These are phyloP conservation scores for Cyanophora paradoxa DNA, from an alignment of 78 protist species.

Conservation along the genomic window DNA sequence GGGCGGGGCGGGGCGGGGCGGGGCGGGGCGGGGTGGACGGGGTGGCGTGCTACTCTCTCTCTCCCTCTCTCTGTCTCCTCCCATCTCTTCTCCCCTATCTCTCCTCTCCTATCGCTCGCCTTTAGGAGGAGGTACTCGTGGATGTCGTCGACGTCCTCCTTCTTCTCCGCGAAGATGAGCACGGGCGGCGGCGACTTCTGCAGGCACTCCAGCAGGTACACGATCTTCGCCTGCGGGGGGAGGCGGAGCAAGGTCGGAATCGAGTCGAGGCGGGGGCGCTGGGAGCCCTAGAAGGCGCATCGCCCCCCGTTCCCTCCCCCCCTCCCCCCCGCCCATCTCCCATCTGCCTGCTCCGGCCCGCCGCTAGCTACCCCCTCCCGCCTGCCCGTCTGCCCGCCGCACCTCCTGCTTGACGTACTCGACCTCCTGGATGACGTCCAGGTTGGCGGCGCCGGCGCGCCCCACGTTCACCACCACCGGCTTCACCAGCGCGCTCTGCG, in stretches of 20 bases:
- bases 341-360: too few relatives aligned
- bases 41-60: too few relatives aligned
- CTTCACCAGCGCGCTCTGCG: slow-evolving; percentile 56
- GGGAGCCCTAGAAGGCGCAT: too few relatives aligned
- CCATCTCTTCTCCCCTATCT: too few relatives aligned
- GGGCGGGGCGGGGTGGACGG: background rate
- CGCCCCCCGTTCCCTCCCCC: too few relatives aligned
- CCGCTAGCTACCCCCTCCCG: too few relatives aligned
- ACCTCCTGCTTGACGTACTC: slow-evolving; percentile 83
- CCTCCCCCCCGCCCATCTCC: too few relatives aligned
- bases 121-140: slow-evolving; percentile 92
- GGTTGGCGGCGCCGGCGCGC: slow-evolving; percentile 90
- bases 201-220: slow-evolving; percentile 91
- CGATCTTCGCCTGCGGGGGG: slow-evolving; percentile 80
- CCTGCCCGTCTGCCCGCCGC: too few relatives aligned
- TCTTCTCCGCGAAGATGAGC: slow-evolving; percentile 86
- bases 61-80: too few relatives aligned
- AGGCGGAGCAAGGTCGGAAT: too few relatives aligned
- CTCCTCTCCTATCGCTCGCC: too few relatives aligned
- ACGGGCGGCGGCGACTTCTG: slow-evolving; percentile 93
- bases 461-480: slow-evolving; percentile 88
- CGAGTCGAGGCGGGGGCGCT: too few relatives aligned
- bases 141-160: slow-evolving; percentile 92
- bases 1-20: background rate
- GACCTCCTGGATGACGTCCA: slow-evolving; percentile 87